Evolutionary conservation across 805 yeast genomes (phyloP).

Genomic region (Candida corydali): DNA sequence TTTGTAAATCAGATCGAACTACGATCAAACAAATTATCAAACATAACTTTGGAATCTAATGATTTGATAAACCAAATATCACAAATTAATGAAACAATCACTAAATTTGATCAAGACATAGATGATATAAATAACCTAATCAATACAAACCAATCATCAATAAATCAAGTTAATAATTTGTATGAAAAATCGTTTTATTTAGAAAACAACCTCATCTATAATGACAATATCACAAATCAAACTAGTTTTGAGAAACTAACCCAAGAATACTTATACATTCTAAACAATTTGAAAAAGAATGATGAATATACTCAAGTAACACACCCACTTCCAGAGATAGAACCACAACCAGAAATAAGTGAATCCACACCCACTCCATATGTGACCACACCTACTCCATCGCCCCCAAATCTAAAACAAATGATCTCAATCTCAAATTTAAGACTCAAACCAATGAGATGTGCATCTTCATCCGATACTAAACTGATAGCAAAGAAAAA

Average conservation of each 20-base stretch:
- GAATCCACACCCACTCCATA: background rate
- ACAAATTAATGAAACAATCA: constrained; percentile 11
- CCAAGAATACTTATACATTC: constrained; percentile 24
- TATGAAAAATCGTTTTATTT: constrained; percentile 28
- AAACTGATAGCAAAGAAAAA: constrained; percentile 35
- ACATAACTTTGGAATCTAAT: constrained; percentile 19
- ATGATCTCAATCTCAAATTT: constrained; percentile 31
- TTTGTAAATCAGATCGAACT: constrained; percentile 28
- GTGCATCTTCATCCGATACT: constrained; percentile 13
- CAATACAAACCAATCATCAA: constrained; percentile 17
- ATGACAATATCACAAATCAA: constrained; percentile 28
- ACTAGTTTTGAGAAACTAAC: constrained; percentile 25
- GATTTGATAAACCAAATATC: constrained; percentile 19
- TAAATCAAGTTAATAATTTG: constrained; percentile 25
- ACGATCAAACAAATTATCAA: constrained; percentile 21
- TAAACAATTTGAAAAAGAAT: constrained; percentile 14
- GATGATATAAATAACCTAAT: constrained; percentile 23
- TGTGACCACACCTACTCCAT: background rate
- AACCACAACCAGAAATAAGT: background rate
- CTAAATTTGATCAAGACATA: constrained; percentile 24
- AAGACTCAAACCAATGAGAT: constrained; percentile 37
- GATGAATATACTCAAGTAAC: constrained; percentile 4
- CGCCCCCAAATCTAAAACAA: constrained; percentile 8
- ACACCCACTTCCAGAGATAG: background rate
- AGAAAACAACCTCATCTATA: constrained; percentile 27